Evolutionary conservation across 2,329 filamentous ascomycete genomes (phyloP).

Genomic region (Exophiala oligosperma): DNA sequence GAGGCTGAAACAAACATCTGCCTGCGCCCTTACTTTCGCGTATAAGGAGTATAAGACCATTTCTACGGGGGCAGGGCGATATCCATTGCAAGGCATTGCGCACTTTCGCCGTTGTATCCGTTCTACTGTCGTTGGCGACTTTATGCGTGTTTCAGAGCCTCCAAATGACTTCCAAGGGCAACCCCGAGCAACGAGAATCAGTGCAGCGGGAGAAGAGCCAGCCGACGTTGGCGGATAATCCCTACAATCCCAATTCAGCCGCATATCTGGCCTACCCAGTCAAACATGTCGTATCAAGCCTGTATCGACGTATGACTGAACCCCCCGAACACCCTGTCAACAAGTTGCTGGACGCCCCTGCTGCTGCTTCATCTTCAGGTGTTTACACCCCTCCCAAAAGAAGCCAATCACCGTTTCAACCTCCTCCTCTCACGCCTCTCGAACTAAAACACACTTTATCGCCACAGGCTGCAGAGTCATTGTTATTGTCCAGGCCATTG

Average conservation of each 20-base stretch:
- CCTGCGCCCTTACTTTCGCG: not conserved
- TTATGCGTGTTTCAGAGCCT: not conserved
- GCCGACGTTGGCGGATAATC: conserved; percentile 28
- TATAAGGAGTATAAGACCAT: no score
- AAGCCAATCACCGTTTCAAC: conserved; percentile 76
- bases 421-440: conserved; percentile 83
- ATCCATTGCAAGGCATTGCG: no score
- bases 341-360: conserved; percentile 29
- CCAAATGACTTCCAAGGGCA: conserved; percentile 21
- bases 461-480: conserved; percentile 59
- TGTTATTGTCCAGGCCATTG: conserved; percentile 68
- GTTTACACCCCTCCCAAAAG: conserved; percentile 63
- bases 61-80: no score
- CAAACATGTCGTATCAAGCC: conserved; percentile 58
- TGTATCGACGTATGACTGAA: conserved; percentile 65
- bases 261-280: conserved; percentile 54
- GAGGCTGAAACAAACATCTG: conserved; percentile 1
- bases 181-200: conserved; percentile 7
- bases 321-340: conserved; percentile 33
- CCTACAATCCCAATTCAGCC: conserved; percentile 38
- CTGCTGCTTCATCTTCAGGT: conserved; percentile 36
- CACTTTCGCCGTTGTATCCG: no score
- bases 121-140: not conserved
- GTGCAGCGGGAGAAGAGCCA: conserved; percentile 6
- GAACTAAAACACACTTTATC: conserved; percentile 50